Base-by-base conservation (phyloP, 1,284 basidiomycete species). In the Cryptococcus maquisensis region DNA sequence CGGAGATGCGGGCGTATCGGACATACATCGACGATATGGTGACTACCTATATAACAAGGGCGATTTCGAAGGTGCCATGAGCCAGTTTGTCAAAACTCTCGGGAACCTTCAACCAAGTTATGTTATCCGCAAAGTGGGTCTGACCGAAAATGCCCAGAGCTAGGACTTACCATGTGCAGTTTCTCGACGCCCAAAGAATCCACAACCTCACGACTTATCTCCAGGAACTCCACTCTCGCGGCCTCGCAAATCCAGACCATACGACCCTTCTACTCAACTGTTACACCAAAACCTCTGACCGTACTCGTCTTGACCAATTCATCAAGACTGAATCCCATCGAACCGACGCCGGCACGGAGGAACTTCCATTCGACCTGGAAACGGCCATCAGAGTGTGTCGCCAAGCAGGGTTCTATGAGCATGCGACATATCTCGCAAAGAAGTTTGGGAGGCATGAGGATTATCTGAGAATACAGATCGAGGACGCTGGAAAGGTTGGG, bases 371-470 rank as follows among this genome's bases (percentile, higher is more conserved):
- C 67, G 96, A 99, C 69, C 81, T 99, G 35, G 93, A 95, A 55
- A 98, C 95, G 0, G 96, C 93, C 0, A 97, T 98, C 58, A 82
- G 91, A 1, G 95, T 98, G 10, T 98, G 94, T 71, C 82, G 95
- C 20, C 95, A 98, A 73, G 95, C 92, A 0, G 91, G 93, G 0
- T 98, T 96, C 75, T 96, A 89, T 67, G 86, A 90, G 49, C 95
- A 98, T 69, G 96, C 96, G 0, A 85, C 86, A 0, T 98, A 96
- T 73, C 82, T 99, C 4, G 95, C 95, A 5, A 86, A 86, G 77
- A 89, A 90, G 68, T 98, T 94, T 74, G 84, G 85, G 39, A 79
- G 88, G 28, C 91, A 97, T 65, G 90, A 94, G 65, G 95, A 97
- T 63, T 98, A 94, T 71, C 73, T 98, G 40, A 81, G 90, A 49